Conservation (phyloP, 805 yeast genomes). For the Metschnikowia baotianmanensis region DNA sequence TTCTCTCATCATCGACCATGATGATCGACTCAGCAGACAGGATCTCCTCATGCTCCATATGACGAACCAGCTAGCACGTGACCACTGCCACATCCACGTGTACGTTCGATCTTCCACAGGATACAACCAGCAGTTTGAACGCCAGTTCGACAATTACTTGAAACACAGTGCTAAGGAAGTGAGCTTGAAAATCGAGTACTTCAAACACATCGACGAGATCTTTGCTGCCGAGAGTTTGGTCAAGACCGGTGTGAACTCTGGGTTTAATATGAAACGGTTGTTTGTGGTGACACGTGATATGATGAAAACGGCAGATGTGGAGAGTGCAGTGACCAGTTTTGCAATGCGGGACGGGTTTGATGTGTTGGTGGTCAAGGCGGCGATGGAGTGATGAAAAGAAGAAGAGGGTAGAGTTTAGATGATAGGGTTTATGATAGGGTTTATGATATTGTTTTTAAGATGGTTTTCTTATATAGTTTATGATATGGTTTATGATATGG, state of each 20-base stretch:
- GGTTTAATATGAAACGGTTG: slow-evolving; percentile 3
- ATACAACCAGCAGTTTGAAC: slow-evolving; percentile 15
- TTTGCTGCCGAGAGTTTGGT: background rate
- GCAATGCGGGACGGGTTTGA: slow-evolving; percentile 14
- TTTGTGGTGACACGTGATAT: slow-evolving; percentile 16
- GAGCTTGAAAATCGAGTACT: slow-evolving; percentile 7
- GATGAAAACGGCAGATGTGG: slow-evolving; percentile 6
- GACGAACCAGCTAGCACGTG: slow-evolving; percentile 21
- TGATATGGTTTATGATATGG: no score
- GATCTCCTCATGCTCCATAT: slow-evolving; percentile 34
- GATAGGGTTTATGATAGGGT: background rate
- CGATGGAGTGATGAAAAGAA: background rate
- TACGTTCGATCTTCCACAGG: slow-evolving; percentile 15
- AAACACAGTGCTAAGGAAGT: slow-evolving; percentile 7
- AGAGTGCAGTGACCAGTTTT: slow-evolving; percentile 1
- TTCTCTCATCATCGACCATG: slow-evolving; percentile 31
- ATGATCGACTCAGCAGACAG: slow-evolving; percentile 31
- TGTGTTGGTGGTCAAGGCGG: slow-evolving; percentile 17
- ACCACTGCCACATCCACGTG: slow-evolving; percentile 8
- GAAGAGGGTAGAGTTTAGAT: background rate
- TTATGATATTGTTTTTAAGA: no score
- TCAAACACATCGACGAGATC: slow-evolving; percentile 11
- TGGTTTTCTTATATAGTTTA: no score
- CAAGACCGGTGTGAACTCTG: background rate
- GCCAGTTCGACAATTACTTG: slow-evolving; percentile 15